Evolutionary conservation across 129 eudicot genomes (phyloP), one percentile per base, ranked within the genome.

Genomic region (Chrysanthemum makinoi): DNA sequence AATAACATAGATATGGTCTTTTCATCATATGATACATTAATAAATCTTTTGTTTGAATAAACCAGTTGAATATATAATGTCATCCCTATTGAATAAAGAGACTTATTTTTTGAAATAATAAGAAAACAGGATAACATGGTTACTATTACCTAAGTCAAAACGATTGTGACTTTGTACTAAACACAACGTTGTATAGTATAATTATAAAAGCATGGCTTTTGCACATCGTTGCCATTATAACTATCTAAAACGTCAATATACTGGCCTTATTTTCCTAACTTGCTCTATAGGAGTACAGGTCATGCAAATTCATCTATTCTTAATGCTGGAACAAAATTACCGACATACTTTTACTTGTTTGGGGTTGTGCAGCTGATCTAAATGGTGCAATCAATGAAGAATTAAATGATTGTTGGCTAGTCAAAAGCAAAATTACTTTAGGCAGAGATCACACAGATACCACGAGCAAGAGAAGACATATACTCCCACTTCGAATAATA

Each of bases 401-500:
- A 55, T 14, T 12, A 6, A 39, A 70, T 19, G 55, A 56, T 56
- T 39, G 44, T 39, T 33, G 14, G 10, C 24, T 58, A 57, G 56
- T 57, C 65, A 46, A 70, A n/a, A 39, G 46, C 20, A 71, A 71
- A 13, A 2, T 14, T 16, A 57, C 56, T 14, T 46, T 58, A 24
- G 20, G 5, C 15, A 43, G 24, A 56, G 26, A 70, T 70, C 13
- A 20, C 49, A 10, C 13, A 72, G 24, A 72, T 39, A 56, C 55
- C 55, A 12, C n/a, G 19, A 56, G 44, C 6, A 39, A 53, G 46
- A 69, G 73, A 69, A 53, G 44, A 6, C 59, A 69, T 26, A n/a
- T 10, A 54, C 74, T 55, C 65, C 53, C 74, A 17, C 47, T 16
- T 70, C 74, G 14, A 70, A 52, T 35, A 53, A 16, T 3, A 39